Evolutionary conservation across 306 rosid species (phyloP), one percentile per base, ranked within the genome.

Genomic region (Begonia masoniana): DNA sequence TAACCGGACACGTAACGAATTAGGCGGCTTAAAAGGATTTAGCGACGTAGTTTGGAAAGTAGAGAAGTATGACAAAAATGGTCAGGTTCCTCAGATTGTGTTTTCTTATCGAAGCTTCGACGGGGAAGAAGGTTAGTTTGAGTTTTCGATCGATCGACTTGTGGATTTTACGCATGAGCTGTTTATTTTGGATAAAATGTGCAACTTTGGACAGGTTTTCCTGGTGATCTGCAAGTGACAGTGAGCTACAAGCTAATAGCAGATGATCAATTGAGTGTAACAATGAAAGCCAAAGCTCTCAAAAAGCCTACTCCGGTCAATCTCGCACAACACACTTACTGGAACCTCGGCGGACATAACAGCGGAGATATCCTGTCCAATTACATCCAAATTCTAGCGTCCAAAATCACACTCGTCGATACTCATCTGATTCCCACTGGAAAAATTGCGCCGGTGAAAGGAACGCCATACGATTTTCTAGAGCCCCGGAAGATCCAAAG

Each of bases 291-390:
- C 16, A 43, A 12, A 4, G 51, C 65, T 47, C 41, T 47, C 13
- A 59, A 59, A 41, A 60, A 66, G 56, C 41, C 65, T 26, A 59
- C 65, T 24, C 61, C 47, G n/a, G 47, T 54, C 23, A 47, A 54
- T 16, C 56, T 59, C 59, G 55, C 60, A 1, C 51, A 52, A 14
- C 59, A 58, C 43, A 16, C 59, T 23, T 66, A 52, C 46, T 66
- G 56, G 65, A 66, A 66, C 60, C 39, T 53, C 7, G 61, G 65
- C 23, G 65, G 61, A 1, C 56, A 59, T 14, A 54, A 43, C 9
- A 43, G 9, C 23, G 58, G 56, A 14, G 48, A 66, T 16, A 53
- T 59, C 41, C 48, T 66, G 3, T n/a, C 47, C 21, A 60, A 66
- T 9, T 7, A 53, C 14, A 3, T 58, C 12, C 49, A 52, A 49